A percentile compares a stretch with the other conserved stretches of the same genome.
Conservation (phyloP, 306 rosid species). For the Prunus mongolica region DNA sequence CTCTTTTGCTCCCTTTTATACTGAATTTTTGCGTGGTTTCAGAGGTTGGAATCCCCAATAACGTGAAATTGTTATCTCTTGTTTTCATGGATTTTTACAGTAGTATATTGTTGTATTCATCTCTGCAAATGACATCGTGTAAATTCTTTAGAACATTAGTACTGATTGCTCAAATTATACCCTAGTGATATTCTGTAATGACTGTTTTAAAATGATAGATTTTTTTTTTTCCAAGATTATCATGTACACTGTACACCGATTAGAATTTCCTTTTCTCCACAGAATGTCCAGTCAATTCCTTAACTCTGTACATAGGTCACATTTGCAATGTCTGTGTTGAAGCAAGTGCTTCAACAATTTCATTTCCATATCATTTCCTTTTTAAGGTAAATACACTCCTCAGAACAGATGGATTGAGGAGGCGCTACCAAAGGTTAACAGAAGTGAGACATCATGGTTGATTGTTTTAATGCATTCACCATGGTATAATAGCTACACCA, state of each 20-base stretch:
- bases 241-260: neutral
- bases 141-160: neutral
- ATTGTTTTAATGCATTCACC: conserved; percentile 53
- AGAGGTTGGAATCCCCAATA: neutral
- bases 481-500: conserved; percentile 55
- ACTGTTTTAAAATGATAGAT: neutral
- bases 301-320: neutral
- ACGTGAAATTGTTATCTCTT: neutral
- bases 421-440: conserved; percentile 50
- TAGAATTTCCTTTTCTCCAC: too few species aligned
- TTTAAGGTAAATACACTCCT: conserved; percentile 53
- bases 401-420: conserved; percentile 42
- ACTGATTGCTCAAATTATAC: neutral
- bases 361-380: neutral
- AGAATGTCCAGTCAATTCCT: too few species aligned
- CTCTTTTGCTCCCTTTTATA: neutral
- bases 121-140: neutral
- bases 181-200: neutral
- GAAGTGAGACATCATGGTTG: conserved; percentile 55
- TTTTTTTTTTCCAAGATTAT: neutral
- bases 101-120: neutral
- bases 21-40: neutral
- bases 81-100: neutral
- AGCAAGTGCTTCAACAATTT: neutral
- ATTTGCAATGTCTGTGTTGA: neutral